Evolutionary conservation across 1,139 yeast genomes (phyloP), one percentile per base, ranked within the genome.

Genomic region (Yamadazyma epiphylla): DNA sequence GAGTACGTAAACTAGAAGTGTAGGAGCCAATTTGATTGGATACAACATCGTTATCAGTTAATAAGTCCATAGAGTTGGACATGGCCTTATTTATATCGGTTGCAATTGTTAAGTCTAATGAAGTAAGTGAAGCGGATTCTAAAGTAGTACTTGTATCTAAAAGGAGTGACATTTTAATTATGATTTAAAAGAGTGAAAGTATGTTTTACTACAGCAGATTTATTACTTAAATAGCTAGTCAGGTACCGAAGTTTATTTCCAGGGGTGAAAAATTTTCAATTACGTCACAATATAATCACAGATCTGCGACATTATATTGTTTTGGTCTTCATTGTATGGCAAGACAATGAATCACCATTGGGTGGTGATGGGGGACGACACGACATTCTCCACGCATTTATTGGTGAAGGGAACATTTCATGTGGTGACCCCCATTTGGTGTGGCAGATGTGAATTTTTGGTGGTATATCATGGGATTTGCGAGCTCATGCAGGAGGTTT

Each of bases 1-100:
- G 38, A 3, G 41, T 42, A 12, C 33, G 24, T 12, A 45, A 43
- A 16, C 29, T 13, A 2, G 43, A 33, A 6, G 41, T 30, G 25
- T 37, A 41, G 3, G 29, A 24, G 9, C 43, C 45, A 3, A 38
- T 21, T 19, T 27, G 23, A 24, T 39, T 22, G 5, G 25, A 11
- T 5, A 2, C 36, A 4, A 29, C 29, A 14, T 33, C 25, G n/a
- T 36, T 17, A 23, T 42, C 46, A 3, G 41, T 35, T 12, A 42
- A 31, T 22, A 41, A 31, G 7, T 21, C 34, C n/a, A 13, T 13
- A 7, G 31, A 24, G 12, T 27, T 27, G 23, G 28, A 27, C 3
- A 19, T 9, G 21, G 20, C 26, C 28, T 23, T 30, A 21, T 14
- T 19, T 9, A 23, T 22, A 10, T 24, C 28, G 2, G 30, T 17